Conservation (phyloP, 2,329 filamentous ascomycete genomes). For the Penicillium sp. region DNA sequence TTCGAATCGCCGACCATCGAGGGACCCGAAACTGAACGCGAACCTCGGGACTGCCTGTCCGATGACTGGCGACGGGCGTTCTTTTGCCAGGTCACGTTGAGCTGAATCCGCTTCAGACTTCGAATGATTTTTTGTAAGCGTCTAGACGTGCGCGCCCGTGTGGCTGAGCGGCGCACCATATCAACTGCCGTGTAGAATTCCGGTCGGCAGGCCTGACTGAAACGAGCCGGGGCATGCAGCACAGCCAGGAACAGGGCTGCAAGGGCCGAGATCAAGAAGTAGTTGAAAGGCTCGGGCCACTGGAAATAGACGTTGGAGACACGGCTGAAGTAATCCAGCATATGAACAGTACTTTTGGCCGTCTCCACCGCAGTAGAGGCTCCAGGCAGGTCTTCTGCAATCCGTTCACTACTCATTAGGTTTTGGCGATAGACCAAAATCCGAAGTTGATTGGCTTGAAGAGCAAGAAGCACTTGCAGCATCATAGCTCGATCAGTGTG, state of each 20-base stretch:
- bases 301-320: conserved; percentile 41
- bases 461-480: conserved; percentile 45
- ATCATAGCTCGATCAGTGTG: conserved; percentile 41
- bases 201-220: conserved; percentile 38
- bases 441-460: conserved; percentile 49
- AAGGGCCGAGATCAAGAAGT: conserved; percentile 43
- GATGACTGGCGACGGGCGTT: not conserved
- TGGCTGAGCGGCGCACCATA: conserved; percentile 59
- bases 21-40: not conserved
- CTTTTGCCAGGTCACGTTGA: conserved; percentile 44
- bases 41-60: not conserved
- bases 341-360: conserved; percentile 40
- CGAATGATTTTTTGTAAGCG: conserved; percentile 61
- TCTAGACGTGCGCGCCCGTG: conserved; percentile 57
- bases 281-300: conserved; percentile 45
- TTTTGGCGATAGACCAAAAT: conserved; percentile 49
- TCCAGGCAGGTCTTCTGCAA: conserved; percentile 35
- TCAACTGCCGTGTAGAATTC: conserved; percentile 60
- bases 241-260: conserved; percentile 48
- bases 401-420: conserved; percentile 41
- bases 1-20: not conserved
- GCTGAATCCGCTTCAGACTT: conserved; percentile 58
- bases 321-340: conserved; percentile 39
- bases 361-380: conserved; percentile 46
- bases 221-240: conserved; percentile 46